Conservation (phyloP, 2,329 filamentous ascomycete species). For the Colletotrichum acutatum region DNA sequence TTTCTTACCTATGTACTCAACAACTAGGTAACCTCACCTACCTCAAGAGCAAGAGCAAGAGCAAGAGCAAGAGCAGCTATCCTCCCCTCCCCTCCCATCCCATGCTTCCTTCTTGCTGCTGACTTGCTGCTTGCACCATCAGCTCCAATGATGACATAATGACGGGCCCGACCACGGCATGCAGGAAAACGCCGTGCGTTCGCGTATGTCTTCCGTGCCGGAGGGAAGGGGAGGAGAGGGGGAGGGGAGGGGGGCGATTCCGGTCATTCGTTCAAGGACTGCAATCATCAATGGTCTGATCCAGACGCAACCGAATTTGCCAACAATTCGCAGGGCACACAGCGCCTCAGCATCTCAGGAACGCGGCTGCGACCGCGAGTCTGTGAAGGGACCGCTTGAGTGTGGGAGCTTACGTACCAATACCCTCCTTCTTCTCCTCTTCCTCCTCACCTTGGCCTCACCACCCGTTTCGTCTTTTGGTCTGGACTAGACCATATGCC, state of each 20-base stretch:
- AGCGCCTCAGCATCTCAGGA: neutral
- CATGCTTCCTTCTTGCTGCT: no score
- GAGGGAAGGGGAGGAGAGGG: neutral
- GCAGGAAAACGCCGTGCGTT: constrained; percentile 4
- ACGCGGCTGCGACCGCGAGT: neutral
- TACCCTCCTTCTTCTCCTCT: neutral
- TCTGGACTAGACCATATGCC: neutral
- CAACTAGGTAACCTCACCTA: no score
- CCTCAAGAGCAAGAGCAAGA: no score
- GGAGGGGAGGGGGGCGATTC: no score
- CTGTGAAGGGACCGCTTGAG: neutral
- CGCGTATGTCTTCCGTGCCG: neutral
- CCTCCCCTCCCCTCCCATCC: no score
- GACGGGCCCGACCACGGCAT: constrained; percentile 8
- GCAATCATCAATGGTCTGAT: constrained; percentile 1
- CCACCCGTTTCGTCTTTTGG: neutral
- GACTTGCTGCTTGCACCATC: constrained; percentile 1
- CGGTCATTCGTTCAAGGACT: neutral
- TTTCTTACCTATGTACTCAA: no score
- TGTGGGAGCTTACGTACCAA: neutral
- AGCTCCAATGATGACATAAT: constrained; percentile 18
- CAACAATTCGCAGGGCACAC: neutral
- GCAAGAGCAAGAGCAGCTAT: no score
- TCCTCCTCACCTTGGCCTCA: neutral
- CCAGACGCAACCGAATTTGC: neutral